Conservation (phyloP, 805 yeast species). For the Saturnispora ahearnii region DNA sequence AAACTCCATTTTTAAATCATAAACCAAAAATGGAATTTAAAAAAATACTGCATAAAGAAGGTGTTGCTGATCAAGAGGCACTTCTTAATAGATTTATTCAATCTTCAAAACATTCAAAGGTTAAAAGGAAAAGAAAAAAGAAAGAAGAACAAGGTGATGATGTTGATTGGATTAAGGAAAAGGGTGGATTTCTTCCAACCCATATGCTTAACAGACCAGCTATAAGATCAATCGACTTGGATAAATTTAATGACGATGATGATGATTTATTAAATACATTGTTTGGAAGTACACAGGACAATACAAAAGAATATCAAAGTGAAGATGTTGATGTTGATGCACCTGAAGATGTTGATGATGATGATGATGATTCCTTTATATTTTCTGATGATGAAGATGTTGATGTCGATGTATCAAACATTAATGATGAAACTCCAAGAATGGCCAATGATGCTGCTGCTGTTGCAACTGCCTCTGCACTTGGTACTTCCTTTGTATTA, state of each 20-base stretch:
- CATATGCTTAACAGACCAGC: background rate
- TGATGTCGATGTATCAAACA: background rate
- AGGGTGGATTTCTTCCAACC: conserved; percentile 39
- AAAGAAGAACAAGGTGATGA: conserved; percentile 22
- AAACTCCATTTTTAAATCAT: background rate
- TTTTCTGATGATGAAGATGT: background rate
- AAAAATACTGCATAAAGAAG: background rate
- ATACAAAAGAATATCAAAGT: background rate
- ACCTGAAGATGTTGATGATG: background rate
- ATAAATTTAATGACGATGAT: conserved; percentile 8
- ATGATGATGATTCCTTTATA: background rate
- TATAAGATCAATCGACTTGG: background rate
- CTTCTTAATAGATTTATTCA: background rate
- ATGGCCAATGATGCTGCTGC: background rate
- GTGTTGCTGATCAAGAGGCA: background rate
- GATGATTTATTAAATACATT: conserved; percentile 3
- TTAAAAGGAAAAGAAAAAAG: background rate
- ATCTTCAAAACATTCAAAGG: background rate
- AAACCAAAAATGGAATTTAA: background rate
- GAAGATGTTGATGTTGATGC: background rate
- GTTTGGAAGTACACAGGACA: background rate
- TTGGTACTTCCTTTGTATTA: background rate
- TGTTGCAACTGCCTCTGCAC: background rate
- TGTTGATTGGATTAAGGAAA: conserved; percentile 2
- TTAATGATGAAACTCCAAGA: background rate